Percentiles rank a stretch among this genome's conserved stretches.
Evolutionary conservation across 2,329 filamentous ascomycete genomes (phyloP).

Genomic region (Verticillium isaacii): DNA sequence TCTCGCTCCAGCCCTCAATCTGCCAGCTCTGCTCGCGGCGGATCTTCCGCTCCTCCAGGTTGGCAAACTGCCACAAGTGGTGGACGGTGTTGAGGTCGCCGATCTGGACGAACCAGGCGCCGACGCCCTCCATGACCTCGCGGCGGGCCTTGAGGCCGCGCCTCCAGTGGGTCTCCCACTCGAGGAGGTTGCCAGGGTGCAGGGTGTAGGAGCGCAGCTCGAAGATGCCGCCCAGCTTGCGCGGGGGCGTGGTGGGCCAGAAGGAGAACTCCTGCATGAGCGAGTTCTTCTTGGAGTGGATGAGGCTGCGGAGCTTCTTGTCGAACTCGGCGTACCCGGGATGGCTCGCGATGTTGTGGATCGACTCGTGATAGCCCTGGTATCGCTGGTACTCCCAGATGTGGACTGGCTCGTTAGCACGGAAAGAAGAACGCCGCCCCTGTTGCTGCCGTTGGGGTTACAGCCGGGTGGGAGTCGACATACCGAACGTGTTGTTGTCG

Average conservation of each 20-base stretch:
- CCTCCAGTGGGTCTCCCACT: slow-evolving; percentile 99
- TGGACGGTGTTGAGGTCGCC: slow-evolving; percentile 97
- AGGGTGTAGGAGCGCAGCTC: slow-evolving; percentile 96
- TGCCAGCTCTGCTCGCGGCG: slow-evolving; percentile 93
- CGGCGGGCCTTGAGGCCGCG: slow-evolving; percentile 83
- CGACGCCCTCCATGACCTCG: slow-evolving; percentile 97
- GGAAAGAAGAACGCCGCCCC: background rate
- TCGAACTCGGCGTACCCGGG: slow-evolving; percentile 84
- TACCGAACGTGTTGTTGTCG: slow-evolving; percentile 95
- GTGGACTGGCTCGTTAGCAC: slow-evolving; percentile 60
- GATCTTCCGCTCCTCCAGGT: slow-evolving; percentile 87
- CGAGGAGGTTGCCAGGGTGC: slow-evolving; percentile 89
- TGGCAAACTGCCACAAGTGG: slow-evolving; percentile 97
- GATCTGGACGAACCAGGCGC: slow-evolving; percentile 98
- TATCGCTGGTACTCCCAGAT: slow-evolving; percentile 99
- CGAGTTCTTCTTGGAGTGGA: slow-evolving; percentile 78
- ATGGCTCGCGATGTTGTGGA: slow-evolving; percentile 77
- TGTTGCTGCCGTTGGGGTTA: background rate
- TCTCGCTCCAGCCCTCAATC: slow-evolving; percentile 92
- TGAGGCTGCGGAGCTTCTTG: slow-evolving; percentile 76
- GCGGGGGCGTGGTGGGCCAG: slow-evolving; percentile 92
- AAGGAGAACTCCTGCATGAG: slow-evolving; percentile 99
- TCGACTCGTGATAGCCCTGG: slow-evolving; percentile 87
- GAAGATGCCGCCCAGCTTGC: slow-evolving; percentile 86
- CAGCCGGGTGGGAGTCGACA: slow-evolving; percentile 19